These are phyloP conservation scores for Phytopythium helicoides DNA, from an alignment of 352 stramenopile species.

Conservation along the genomic window DNA sequence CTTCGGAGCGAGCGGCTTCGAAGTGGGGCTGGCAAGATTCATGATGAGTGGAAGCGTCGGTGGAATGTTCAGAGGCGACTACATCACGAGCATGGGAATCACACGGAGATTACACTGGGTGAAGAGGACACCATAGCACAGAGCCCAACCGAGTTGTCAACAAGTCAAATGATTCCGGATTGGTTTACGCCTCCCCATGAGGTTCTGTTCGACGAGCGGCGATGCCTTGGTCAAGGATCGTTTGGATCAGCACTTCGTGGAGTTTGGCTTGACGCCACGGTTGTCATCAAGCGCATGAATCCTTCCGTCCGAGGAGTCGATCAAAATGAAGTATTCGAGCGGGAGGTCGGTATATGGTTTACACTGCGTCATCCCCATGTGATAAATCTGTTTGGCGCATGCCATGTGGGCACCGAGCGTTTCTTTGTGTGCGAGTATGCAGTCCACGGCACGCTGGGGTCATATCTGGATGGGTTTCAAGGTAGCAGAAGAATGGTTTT, in stretches of 20 bases:
- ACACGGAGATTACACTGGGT: not conserved
- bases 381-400: slow-evolving; percentile 7
- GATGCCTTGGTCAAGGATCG: slow-evolving; percentile 22
- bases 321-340: not conserved
- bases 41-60: not conserved
- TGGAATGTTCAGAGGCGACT: not conserved
- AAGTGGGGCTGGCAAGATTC: too few relatives aligned
- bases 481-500: not conserved
- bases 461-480: slow-evolving; percentile 8
- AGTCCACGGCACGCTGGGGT: slow-evolving; percentile 10
- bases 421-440: slow-evolving; percentile 27
- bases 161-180: not conserved
- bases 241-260: slow-evolving; percentile 26
- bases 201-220: slow-evolving; percentile 15
- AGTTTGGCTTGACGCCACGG: slow-evolving; percentile 19
- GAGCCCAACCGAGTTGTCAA: not conserved
- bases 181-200: slow-evolving; percentile 26
- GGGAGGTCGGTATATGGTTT: slow-evolving; percentile 7
- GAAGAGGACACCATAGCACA: not conserved
- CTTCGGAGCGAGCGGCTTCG: not conserved
- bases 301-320: not conserved
- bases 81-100: not conserved
- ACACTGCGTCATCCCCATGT: slow-evolving; percentile 6
- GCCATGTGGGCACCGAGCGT: not conserved
- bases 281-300: slow-evolving; percentile 31